phyloP scores from a whole-genome alignment of 2,329 filamentous ascomycete genomes.

The Hypocreales sp. region DNA sequence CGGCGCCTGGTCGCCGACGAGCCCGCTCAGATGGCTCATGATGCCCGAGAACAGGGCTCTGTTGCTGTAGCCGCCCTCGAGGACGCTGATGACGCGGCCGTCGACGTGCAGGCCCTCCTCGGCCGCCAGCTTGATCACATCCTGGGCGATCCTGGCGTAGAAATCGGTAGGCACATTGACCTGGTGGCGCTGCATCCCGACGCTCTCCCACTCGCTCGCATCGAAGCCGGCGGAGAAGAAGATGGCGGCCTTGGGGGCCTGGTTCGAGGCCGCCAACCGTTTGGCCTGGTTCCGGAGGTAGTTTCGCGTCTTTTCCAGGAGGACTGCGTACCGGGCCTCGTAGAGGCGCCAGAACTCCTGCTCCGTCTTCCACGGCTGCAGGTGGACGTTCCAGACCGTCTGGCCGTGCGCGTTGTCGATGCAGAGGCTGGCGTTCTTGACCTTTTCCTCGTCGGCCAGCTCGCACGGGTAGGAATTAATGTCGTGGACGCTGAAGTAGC shows the following conservation, averaged over 20 bases:
- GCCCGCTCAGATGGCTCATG: conserved; percentile 75
- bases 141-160: conserved; percentile 78
- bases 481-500: conserved; percentile 93
- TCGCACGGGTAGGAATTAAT: conserved; percentile 99
- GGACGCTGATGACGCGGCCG: conserved; percentile 77
- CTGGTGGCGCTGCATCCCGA: conserved; percentile 87
- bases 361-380: conserved; percentile 72
- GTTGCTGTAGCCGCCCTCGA: conserved; percentile 94
- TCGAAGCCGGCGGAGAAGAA: conserved; percentile 96
- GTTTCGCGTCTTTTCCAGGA: conserved; percentile 66
- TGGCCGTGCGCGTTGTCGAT: conserved; percentile 91
- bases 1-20: conserved; percentile 42
- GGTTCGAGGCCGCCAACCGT: conserved; percentile 40
- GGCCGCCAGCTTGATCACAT: conserved; percentile 67
- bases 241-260: conserved; percentile 65
- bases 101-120: conserved; percentile 66
- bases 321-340: conserved; percentile 55
- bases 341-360: conserved; percentile 85
- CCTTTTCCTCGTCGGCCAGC: conserved; percentile 80
- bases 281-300: conserved; percentile 64
- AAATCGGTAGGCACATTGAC: conserved; percentile 96
- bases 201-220: conserved; percentile 85
- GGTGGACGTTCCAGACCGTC: conserved; percentile 89
- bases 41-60: conserved; percentile 78
- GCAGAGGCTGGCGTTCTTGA: conserved; percentile 85